A percentile compares a stretch with the other conserved stretches of the same genome.
These are phyloP conservation scores for Leptomonas pyrrhocoris DNA, from an alignment of 208 protist species.

Conservation along the genomic window DNA sequence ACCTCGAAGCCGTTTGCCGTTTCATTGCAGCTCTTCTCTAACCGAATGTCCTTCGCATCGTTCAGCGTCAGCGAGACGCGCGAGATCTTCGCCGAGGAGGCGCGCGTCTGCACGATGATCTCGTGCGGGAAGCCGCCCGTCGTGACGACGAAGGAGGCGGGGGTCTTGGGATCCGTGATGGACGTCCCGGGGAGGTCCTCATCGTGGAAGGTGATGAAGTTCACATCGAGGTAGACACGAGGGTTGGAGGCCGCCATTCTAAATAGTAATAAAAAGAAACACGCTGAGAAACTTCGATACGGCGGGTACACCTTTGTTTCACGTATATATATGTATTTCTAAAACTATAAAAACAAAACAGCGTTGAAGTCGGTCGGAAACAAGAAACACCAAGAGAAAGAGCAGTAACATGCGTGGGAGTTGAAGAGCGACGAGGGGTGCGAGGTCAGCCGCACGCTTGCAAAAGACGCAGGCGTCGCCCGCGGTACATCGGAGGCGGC, in stretches of 20 bases:
- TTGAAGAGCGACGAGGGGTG: no score
- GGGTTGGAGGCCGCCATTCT: slow-evolving; percentile 24
- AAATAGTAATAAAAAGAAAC: neutral
- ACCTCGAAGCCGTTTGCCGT: slow-evolving; percentile 42
- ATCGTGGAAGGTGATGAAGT: slow-evolving; percentile 81
- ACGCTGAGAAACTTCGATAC: no score
- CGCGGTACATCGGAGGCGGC: no score
- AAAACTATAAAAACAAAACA: no score
- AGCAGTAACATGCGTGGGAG: no score
- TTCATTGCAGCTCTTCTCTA: slow-evolving; percentile 50
- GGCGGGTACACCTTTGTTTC: no score
- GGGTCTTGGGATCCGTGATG: slow-evolving; percentile 50
- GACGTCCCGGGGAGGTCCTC: slow-evolving; percentile 49
- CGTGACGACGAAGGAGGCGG: slow-evolving; percentile 74
- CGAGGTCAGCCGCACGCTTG: no score
- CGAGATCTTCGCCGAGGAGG: slow-evolving; percentile 61
- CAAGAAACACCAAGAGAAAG: no score
- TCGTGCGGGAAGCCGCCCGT: slow-evolving; percentile 88
- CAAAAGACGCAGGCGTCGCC: no score
- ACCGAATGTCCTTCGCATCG: slow-evolving; percentile 73
- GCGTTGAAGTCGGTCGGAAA: no score
- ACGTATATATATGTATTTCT: no score
- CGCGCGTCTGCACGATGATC: slow-evolving; percentile 66
- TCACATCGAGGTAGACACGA: slow-evolving; percentile 58
- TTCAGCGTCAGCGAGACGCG: slow-evolving; percentile 57